A percentile compares a stretch with the other conserved stretches of the same genome.
phyloP scores from a whole-genome alignment of 2,329 filamentous ascomycete genomes.

The Lachnellula arida region DNA sequence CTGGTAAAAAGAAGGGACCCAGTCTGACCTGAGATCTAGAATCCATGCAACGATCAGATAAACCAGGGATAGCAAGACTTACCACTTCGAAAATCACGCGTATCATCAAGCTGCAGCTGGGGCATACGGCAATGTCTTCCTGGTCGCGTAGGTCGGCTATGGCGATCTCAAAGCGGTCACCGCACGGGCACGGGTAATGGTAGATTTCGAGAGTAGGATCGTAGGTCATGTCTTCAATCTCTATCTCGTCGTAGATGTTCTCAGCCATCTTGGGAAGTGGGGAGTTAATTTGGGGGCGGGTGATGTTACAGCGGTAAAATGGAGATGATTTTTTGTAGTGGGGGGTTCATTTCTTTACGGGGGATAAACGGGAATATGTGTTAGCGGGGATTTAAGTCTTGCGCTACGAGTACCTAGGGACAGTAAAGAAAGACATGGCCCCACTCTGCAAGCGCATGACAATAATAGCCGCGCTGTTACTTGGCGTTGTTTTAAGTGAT shows the following conservation, averaged over 20 bases:
- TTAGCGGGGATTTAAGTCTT: background rate
- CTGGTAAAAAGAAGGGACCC: background rate
- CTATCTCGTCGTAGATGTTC: slow-evolving; percentile 92
- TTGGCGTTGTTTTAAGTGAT: too few relatives aligned
- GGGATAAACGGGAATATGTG: background rate
- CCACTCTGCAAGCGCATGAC: too few relatives aligned
- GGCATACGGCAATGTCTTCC: slow-evolving; percentile 93
- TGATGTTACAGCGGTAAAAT: background rate
- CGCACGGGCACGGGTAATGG: slow-evolving; percentile 94
- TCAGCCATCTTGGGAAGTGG: slow-evolving; percentile 42
- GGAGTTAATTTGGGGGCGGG: background rate
- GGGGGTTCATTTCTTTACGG: background rate
- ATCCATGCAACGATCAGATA: background rate
- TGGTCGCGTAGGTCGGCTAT: slow-evolving; percentile 82
- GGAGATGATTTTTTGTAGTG: background rate
- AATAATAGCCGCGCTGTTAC: too few relatives aligned
- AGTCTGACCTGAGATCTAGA: too few relatives aligned
- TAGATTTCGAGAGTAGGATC: slow-evolving; percentile 80
- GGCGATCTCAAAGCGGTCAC: slow-evolving; percentile 90
- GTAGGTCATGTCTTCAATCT: slow-evolving; percentile 98
- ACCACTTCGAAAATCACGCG: slow-evolving; percentile 87
- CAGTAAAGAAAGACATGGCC: too few relatives aligned
- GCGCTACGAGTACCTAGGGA: too few relatives aligned
- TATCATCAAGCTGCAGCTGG: slow-evolving; percentile 96
- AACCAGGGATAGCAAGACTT: slow-evolving; percentile 31